Evolutionary conservation across 805 yeast genomes (phyloP).

Genomic region (Metschnikowia peoriensis): DNA sequence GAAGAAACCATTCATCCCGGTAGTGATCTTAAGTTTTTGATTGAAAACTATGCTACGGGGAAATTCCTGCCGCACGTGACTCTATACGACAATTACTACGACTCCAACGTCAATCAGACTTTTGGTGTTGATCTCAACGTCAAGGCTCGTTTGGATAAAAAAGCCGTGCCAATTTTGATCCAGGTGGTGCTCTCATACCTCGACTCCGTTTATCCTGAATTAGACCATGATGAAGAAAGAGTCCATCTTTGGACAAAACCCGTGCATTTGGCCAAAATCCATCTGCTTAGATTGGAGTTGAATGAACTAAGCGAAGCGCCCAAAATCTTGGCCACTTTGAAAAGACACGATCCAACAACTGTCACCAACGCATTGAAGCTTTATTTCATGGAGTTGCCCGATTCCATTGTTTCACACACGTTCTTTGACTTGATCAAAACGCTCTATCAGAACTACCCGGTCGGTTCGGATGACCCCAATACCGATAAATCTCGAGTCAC

Average conservation of each 20-base stretch:
- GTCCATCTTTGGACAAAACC: slow-evolving; percentile 67
- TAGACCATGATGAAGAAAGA: slow-evolving; percentile 67
- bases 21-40: slow-evolving; percentile 62
- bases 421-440: slow-evolving; percentile 67
- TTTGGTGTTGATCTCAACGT: slow-evolving; percentile 79
- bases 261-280: slow-evolving; percentile 59
- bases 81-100: slow-evolving; percentile 77
- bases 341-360: slow-evolving; percentile 49
- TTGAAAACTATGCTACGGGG: slow-evolving; percentile 72
- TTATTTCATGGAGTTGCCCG: slow-evolving; percentile 77
- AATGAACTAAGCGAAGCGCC: slow-evolving; percentile 35
- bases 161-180: slow-evolving; percentile 67
- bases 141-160: slow-evolving; percentile 67
- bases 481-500: slow-evolving; percentile 41
- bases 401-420: slow-evolving; percentile 63
- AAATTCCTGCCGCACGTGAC: slow-evolving; percentile 68
- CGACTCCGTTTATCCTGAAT: slow-evolving; percentile 68
- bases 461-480: slow-evolving; percentile 23
- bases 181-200: slow-evolving; percentile 62
- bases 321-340: slow-evolving; percentile 34
- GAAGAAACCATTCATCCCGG: slow-evolving; percentile 74
- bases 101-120: slow-evolving; percentile 62
- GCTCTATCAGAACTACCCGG: slow-evolving; percentile 49
- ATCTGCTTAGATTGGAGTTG: slow-evolving; percentile 55
- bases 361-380: slow-evolving; percentile 69